Evolutionary conservation across 2,329 filamentous ascomycete species (phyloP).

Genomic region (Cladophialophora yegresii): DNA sequence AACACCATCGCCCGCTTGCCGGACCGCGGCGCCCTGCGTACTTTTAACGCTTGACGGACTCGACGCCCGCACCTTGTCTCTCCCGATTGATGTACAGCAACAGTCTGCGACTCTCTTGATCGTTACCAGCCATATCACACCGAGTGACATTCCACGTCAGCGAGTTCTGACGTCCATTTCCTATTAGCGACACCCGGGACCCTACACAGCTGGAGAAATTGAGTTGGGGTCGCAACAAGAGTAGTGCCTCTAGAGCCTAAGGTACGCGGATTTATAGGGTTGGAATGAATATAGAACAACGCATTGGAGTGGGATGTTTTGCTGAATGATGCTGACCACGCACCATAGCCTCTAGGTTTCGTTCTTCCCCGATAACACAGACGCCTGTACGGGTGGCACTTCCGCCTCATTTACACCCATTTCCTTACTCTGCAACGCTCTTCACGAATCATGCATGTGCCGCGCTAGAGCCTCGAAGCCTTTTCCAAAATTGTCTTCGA

Average conservation of each 20-base stretch:
- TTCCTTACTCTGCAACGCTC: not conserved
- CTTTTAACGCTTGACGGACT: conserved; percentile 11
- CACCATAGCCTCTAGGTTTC: not conserved
- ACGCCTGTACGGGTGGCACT: not conserved
- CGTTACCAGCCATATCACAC: not conserved
- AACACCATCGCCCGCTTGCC: not conserved
- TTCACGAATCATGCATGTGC: conserved; percentile 14
- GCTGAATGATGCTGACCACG: not conserved
- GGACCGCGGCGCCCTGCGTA: not conserved
- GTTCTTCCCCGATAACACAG: not conserved
- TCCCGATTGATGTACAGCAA: not conserved
- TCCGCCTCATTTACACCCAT: not conserved
- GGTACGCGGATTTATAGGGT: not conserved
- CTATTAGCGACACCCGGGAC: not conserved
- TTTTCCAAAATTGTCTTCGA: not conserved
- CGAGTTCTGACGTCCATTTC: conserved; percentile 6
- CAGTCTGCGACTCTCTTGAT: conserved; percentile 8
- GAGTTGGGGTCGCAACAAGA: not conserved
- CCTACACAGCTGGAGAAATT: not conserved
- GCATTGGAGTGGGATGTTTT: not conserved
- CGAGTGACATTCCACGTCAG: conserved; percentile 6
- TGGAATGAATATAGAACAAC: not conserved
- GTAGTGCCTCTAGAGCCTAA: not conserved
- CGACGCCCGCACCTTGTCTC: conserved; percentile 12
- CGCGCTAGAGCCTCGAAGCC: not conserved